Conservation (phyloP, 2,329 filamentous ascomycete species). For the Hypoxylon sp. region DNA sequence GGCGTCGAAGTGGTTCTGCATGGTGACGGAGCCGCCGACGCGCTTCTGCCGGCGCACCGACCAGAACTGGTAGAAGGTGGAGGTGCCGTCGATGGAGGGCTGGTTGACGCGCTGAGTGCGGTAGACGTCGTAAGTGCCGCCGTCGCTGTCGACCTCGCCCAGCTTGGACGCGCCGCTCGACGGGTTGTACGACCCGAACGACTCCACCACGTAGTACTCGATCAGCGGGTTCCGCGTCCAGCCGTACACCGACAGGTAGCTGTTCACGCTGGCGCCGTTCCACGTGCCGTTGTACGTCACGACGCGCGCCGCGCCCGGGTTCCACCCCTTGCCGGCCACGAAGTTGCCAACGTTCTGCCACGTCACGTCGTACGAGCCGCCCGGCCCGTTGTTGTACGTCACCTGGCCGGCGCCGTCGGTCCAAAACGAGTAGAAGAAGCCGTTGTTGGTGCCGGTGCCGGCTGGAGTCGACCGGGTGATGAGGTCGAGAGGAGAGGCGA, state of each 20-base stretch:
- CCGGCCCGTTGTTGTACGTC: slow-evolving; percentile 67
- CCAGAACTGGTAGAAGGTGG: slow-evolving; percentile 66
- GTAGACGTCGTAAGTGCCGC: slow-evolving; percentile 54
- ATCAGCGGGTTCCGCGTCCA: slow-evolving; percentile 55
- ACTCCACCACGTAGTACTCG: slow-evolving; percentile 57
- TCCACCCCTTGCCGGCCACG: slow-evolving; percentile 66
- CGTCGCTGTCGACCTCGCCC: slow-evolving; percentile 51
- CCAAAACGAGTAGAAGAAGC: slow-evolving; percentile 74
- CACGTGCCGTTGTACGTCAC: slow-evolving; percentile 52
- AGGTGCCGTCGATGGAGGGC: slow-evolving; percentile 56
- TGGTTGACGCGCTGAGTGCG: slow-evolving; percentile 55
- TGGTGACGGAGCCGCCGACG: slow-evolving; percentile 55
- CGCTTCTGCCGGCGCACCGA: slow-evolving; percentile 64
- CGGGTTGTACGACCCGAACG: slow-evolving; percentile 53
- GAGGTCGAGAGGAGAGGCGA: slow-evolving; percentile 50
- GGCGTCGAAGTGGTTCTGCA: slow-evolving; percentile 54
- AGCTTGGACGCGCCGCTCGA: slow-evolving; percentile 48
- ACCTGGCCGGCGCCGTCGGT: slow-evolving; percentile 66
- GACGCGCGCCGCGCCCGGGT: slow-evolving; percentile 50
- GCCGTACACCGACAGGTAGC: slow-evolving; percentile 60
- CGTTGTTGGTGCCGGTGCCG: slow-evolving; percentile 59
- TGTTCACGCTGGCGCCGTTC: slow-evolving; percentile 54
- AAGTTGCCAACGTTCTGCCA: slow-evolving; percentile 65
- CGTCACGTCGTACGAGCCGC: slow-evolving; percentile 63
- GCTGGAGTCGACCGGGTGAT: slow-evolving; percentile 46